Percentiles rank a stretch among this genome's conserved stretches.
These are phyloP conservation scores for Solanum dulcamara DNA, from an alignment of 257 asterid species.

Conservation along the genomic window DNA sequence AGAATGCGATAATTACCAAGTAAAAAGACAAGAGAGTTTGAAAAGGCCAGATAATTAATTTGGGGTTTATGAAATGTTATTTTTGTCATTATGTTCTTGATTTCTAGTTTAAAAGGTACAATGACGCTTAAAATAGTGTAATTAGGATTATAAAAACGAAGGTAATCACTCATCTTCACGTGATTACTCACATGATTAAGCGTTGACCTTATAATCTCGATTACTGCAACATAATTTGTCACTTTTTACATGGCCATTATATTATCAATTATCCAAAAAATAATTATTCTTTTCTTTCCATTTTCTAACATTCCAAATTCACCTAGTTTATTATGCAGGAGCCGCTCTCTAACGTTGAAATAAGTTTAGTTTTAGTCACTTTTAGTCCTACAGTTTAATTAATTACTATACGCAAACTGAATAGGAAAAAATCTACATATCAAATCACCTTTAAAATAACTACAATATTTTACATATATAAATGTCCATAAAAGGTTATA, in stretches of 20 bases:
- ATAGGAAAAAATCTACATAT: not conserved
- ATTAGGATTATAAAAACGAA: not conserved
- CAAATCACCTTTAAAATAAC: not conserved
- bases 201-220: slow-evolving; percentile 7
- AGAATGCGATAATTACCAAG: not conserved
- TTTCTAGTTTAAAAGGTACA: not conserved
- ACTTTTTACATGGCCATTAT: not conserved
- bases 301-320: not conserved
- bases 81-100: slow-evolving; percentile 1
- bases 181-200: slow-evolving; percentile 6
- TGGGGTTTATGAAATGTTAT: not conserved
- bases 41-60: not conserved
- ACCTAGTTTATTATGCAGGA: not conserved
- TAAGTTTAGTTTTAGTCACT: not conserved
- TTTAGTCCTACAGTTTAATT: too few species aligned
- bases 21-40: not conserved
- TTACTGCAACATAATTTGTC: not conserved
- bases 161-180: slow-evolving; percentile 4
- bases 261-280: not conserved
- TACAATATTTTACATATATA: not conserved
- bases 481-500: not conserved
- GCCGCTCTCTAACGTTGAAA: not conserved
- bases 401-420: too few species aligned
- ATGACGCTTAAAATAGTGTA: not conserved
- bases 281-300: not conserved